These are phyloP conservation scores for Fusarium incarnatum DNA, from an alignment of 2,329 filamentous ascomycete genomes.

Conservation along the genomic window DNA sequence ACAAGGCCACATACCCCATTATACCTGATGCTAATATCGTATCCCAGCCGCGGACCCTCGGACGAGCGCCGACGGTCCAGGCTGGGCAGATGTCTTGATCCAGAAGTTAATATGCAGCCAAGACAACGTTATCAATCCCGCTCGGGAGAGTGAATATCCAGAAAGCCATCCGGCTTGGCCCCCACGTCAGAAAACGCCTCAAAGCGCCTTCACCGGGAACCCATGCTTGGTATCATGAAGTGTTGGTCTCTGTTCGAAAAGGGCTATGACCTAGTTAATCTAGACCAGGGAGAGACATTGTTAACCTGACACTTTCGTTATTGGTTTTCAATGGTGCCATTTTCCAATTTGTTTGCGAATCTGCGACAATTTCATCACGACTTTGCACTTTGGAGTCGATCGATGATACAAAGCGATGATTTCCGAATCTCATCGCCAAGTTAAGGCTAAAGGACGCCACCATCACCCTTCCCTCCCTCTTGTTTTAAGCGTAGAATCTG, in stretches of 20 bases:
- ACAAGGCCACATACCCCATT: slow-evolving; percentile 13
- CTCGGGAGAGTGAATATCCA: neutral
- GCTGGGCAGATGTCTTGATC: slow-evolving; percentile 28
- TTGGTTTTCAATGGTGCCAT: slow-evolving; percentile 34
- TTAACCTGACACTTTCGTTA: neutral
- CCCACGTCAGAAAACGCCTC: slow-evolving; percentile 23
- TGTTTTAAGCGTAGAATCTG: slow-evolving; percentile 13
- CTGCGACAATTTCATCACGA: slow-evolving; percentile 6
- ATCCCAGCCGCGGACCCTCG: slow-evolving; percentile 40
- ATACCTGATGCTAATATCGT: slow-evolving; percentile 6
- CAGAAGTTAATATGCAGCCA: slow-evolving; percentile 23
- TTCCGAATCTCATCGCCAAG: slow-evolving; percentile 21
- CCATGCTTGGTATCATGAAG: slow-evolving; percentile 20
- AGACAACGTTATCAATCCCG: slow-evolving; percentile 10
- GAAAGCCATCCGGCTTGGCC: slow-evolving; percentile 22
- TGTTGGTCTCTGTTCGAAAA: neutral
- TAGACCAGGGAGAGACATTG: neutral
- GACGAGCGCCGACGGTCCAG: slow-evolving; percentile 36
- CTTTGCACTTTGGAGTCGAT: slow-evolving; percentile 5
- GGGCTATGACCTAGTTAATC: neutral
- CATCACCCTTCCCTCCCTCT: neutral
- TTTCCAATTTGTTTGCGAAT: slow-evolving; percentile 33
- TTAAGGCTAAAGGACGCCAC: neutral
- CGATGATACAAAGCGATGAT: neutral
- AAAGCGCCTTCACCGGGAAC: slow-evolving; percentile 3